A percentile compares a stretch with the other conserved stretches of the same genome.
Conservation (phyloP, 306 rosid genomes). For the Castanopsis chinensis region DNA sequence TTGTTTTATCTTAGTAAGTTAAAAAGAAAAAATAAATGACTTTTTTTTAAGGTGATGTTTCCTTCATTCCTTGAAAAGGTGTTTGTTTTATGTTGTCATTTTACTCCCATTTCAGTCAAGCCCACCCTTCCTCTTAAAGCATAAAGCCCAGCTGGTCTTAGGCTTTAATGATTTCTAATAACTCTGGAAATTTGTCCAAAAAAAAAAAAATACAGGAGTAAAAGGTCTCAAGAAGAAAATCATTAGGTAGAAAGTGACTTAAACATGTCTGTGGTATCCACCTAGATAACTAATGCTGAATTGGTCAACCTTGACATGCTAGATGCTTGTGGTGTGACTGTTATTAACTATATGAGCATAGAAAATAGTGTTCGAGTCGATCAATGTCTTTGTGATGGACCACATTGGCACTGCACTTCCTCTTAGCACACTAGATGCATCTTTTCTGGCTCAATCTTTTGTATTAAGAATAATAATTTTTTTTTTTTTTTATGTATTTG, state of each 20-base stretch:
- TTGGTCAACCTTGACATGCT: not conserved
- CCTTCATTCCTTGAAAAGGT: not conserved
- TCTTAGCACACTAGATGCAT: not conserved
- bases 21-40: not conserved
- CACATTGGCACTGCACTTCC: not conserved
- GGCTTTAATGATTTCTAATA: slow-evolving; percentile 1
- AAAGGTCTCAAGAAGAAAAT: too few relatives aligned
- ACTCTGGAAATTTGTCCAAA: not conserved
- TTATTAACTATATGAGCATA: not conserved
- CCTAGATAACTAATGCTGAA: not conserved
- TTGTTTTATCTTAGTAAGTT: not conserved
- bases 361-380: slow-evolving; percentile 1
- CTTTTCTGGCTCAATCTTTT: not conserved
- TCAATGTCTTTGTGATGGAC: not conserved
- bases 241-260: too few relatives aligned
- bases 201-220: too few relatives aligned
- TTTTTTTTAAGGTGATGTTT: not conserved
- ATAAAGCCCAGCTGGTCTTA: not conserved
- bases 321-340: not conserved
- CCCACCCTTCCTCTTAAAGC: not conserved
- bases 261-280: not conserved
- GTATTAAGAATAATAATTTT: not conserved
- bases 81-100: not conserved
- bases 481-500: not conserved
- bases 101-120: not conserved